Base-by-base conservation (phyloP, 2,329 filamentous ascomycete genomes). In the Colletotrichum lupini region DNA sequence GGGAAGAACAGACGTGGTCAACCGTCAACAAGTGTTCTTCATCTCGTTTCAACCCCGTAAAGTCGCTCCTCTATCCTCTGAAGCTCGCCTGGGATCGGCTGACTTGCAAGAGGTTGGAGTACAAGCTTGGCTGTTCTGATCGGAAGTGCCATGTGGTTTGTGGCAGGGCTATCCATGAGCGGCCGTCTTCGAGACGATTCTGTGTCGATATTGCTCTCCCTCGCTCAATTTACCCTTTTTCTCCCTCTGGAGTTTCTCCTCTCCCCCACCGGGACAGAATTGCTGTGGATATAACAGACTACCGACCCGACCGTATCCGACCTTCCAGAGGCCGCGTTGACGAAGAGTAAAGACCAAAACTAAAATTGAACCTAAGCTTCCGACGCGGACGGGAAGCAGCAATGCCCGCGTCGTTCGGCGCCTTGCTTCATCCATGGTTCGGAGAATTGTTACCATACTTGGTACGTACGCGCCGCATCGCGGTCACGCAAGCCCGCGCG, bases 71-170 rank as follows among this genome's bases (percentile, higher is more conserved):
- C 22, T 6, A 2, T 64, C n/a, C 63, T 52, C 58, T 24, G 22
- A 19, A 14, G 52, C 32, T 24, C 30, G 42, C 32, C 59, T 14
- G 55, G 55, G 70, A 55, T 60, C 19, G 32, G 60, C 46, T 57
- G 32, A 56, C 37, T 69, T 69, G 30, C 37, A 42, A 55, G 24
- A 55, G 19, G 52, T 32, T 37, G 49, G 52, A 26, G 60, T 42
- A 46, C 22, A 37, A 30, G 30, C 42, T 46, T 55, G 55, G 26
- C 57, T n/a, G 52, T 52, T 24, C 26, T 56, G 42, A 53, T 64
- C 66, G 66, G 53, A 73, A 60, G n/a, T 64, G 52, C 70, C 66
- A 73, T 73, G 70, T 73, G 70, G 70, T 60, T 56, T n/a, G 30
- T 28, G 26, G 53, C 66, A 49, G 66, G 66, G 66, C 52, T 28